These are phyloP conservation scores for Jamesozyma piceae DNA, from an alignment of 805 yeast genomes.

Conservation along the genomic window DNA sequence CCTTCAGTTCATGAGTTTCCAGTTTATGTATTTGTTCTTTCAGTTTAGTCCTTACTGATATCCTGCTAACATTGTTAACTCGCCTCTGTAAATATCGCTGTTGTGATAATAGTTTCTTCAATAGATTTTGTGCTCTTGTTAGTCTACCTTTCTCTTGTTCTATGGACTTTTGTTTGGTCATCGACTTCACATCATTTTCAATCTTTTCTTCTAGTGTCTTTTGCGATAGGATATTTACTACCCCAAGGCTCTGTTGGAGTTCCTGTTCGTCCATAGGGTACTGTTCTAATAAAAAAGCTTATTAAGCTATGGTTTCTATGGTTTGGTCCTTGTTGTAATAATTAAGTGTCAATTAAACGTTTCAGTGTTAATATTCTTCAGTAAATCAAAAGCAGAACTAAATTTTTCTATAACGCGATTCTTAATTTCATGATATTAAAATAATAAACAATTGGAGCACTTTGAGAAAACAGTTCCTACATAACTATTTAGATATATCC, in stretches of 20 bases:
- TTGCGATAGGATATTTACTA: constrained; percentile 64
- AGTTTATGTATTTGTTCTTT: constrained; percentile 46
- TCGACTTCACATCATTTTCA: constrained; percentile 57
- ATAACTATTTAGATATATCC: too few species aligned
- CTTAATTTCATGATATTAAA: too few species aligned
- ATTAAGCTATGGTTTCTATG: too few species aligned
- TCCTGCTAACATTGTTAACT: constrained; percentile 46
- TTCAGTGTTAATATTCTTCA: too few species aligned
- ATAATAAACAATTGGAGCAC: too few species aligned
- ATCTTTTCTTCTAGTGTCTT: constrained; percentile 66
- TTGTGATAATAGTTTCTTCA: constrained; percentile 37
- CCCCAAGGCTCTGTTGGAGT: constrained; percentile 33
- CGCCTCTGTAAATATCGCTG: constrained; percentile 40
- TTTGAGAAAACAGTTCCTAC: too few species aligned
- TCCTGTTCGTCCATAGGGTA: constrained; percentile 6
- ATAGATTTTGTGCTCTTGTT: constrained; percentile 49
- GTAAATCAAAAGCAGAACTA: too few species aligned
- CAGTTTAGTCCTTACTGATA: constrained; percentile 52
- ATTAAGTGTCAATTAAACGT: too few species aligned
- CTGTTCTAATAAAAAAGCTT: too few species aligned
- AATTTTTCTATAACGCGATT: too few species aligned
- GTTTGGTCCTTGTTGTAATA: too few species aligned
- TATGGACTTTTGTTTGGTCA: constrained; percentile 49
- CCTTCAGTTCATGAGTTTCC: constrained; percentile 41
- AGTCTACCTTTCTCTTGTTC: constrained; percentile 70